Base-by-base conservation (phyloP, 192 early-diverging fungal species). In the Obelidium mucronatum region DNA sequence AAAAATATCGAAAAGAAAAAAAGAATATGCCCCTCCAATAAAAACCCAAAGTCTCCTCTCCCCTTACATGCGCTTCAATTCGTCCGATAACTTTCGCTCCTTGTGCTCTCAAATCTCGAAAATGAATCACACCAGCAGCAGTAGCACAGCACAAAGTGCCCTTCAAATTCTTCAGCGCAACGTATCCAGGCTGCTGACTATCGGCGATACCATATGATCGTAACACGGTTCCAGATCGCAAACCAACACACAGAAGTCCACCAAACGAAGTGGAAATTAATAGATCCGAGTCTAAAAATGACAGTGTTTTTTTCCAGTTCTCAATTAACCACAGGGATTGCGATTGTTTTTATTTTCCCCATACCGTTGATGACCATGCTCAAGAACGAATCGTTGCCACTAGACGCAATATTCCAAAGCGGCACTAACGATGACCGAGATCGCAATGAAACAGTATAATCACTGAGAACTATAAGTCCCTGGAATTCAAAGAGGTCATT, bases 101-200 rank as follows among this genome's bases (percentile, higher is more conserved):
- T 48, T 90, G 80, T 0, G 89, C 87, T 1, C 87, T 76, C 3
- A 92, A 88, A 83, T 95, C 93, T 6, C 88, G 80, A 30, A 94
- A 59, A 13, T 84, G 84, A 11, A 94, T 84, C 62, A 86, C 82
- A 33, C 94, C 94, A 40, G 81, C 75, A 22, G 86, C 81, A 3
- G 88, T 83, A 42, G 90, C 93, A 69, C 91, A 92, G 37, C 83
- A 86, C 15, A 94, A 74, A 2, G 90, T 34, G 22, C 91, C 77
- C 19, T 86, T 86, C 67, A 86, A 87, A 53, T 89, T 89, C 87
- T 94, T 90, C 13, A 75, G 36, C 22, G 66, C 67, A 28, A 83
- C 60, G 31, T 82, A 30, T 70, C 79, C 33, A 83, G 65, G 35
- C 74, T 81, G 30, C 66, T 67, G 35, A 81, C 28, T 28, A 24